Base-by-base conservation (phyloP, 371 early-diverging fungal genomes). In the Mucor irregularis region DNA sequence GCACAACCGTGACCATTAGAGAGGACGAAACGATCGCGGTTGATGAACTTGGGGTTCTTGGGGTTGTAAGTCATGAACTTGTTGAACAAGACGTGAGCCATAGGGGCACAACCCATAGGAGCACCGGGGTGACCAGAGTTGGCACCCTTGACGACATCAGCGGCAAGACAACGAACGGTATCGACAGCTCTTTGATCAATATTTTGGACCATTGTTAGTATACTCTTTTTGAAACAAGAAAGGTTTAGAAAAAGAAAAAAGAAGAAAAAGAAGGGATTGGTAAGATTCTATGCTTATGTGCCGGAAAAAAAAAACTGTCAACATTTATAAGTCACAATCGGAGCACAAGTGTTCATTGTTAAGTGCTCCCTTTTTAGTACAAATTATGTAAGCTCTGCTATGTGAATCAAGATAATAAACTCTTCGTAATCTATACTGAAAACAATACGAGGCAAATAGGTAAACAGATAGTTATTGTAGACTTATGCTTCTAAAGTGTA, bases 101-200 rank as follows among this genome's bases (percentile, higher is more conserved):
- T 86, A n/a, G 98, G 97, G 33, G 99, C 98, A 64, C 96, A 93
- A 19, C 99, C 99, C 89, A 99, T 92, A 29, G 98, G 98, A 29
- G 99, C 96, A 62, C 88, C 99, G 52, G 99, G 99, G 71, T 99
- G 99, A 8, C 99, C 99, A 59, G 95, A 93, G 70, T 94, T 92
- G 66, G 98, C 94, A 59, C 90, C 90, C 68, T 92, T 90, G 30
- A 98, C 97, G 58, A 91, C 90, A 75, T 99, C 99, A 31, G 96
- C 95, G 25, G 97, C 90, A 19, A 99, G 82, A 26, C 83, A 81
- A 68, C 99, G 89, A 70, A 99, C 90, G 51, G 99, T 98, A 79
- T 97, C 90, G 78, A 98, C 83, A 44, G 89, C 74, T 47, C 66
- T 74, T 49, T 69, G 65, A 71, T 94, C 93, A 49, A 87, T 76